Evolutionary conservation across 805 yeast species (phyloP).

Genomic region (Brettanomyces nanus): DNA sequence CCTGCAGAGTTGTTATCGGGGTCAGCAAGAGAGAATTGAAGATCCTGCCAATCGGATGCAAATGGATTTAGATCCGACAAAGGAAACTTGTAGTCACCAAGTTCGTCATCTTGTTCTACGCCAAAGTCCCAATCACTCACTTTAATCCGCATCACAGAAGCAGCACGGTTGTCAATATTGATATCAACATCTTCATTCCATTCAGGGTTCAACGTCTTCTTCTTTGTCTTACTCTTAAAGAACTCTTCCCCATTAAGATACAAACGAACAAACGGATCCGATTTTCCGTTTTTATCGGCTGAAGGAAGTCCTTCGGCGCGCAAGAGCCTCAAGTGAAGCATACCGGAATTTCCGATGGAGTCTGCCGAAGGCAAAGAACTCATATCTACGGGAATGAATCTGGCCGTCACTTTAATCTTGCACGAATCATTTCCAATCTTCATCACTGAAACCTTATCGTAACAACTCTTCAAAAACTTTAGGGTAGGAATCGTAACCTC

Average conservation of each 20-base stretch:
- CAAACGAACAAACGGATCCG: constrained; percentile 82
- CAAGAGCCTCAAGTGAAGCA: constrained; percentile 49
- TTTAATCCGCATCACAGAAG: constrained; percentile 47
- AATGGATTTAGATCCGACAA: constrained; percentile 56
- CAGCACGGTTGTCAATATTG: constrained; percentile 52
- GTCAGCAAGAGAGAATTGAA: constrained; percentile 40
- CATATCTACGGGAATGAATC: constrained; percentile 72
- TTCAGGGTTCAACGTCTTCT: constrained; percentile 83
- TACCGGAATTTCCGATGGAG: constrained; percentile 68
- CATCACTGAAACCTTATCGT: constrained; percentile 49
- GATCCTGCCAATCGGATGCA: constrained; percentile 36
- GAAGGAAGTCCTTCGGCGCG: constrained; percentile 65
- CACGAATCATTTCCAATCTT: constrained; percentile 42
- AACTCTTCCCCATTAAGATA: constrained; percentile 56
- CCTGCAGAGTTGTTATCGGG: constrained; percentile 56
- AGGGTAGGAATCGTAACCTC: constrained; percentile 60
- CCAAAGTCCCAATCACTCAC: constrained; percentile 93
- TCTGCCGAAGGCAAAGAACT: constrained; percentile 64
- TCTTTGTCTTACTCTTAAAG: constrained; percentile 69
- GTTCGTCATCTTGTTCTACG: constrained; percentile 70
- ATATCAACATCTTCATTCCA: constrained; percentile 70
- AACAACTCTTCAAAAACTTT: constrained; percentile 58
- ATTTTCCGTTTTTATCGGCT: constrained; percentile 87
- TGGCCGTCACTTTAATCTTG: constrained; percentile 45
- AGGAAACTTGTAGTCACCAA: constrained; percentile 58